These are phyloP conservation scores for Fraxinus anomala DNA, from an alignment of 257 asterid species.

Conservation along the genomic window DNA sequence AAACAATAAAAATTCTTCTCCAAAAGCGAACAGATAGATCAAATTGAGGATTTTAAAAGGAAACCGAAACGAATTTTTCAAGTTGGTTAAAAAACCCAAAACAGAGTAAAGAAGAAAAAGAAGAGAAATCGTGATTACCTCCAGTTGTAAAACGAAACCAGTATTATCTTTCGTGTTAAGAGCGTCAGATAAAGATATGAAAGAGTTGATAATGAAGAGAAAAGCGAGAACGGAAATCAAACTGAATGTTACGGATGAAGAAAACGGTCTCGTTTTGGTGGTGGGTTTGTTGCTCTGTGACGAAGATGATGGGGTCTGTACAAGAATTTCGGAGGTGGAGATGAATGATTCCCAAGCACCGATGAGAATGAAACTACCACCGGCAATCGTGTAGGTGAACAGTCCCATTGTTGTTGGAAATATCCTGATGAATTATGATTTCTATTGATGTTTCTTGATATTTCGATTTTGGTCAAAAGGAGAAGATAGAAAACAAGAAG, in stretches of 20 bases:
- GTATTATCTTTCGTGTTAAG: slow-evolving; percentile 48
- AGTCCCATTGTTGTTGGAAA: slow-evolving; percentile 55
- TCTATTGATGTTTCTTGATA: not conserved
- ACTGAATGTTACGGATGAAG: slow-evolving; percentile 56
- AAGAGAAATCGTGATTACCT: slow-evolving; percentile 58
- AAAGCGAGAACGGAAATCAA: slow-evolving; percentile 56
- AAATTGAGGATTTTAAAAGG: slow-evolving; percentile 53
- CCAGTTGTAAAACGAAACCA: slow-evolving; percentile 73
- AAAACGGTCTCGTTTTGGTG: slow-evolving; percentile 27
- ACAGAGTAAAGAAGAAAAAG: slow-evolving; percentile 65
- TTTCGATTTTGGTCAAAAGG: not conserved
- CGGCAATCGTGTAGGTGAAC: slow-evolving; percentile 71
- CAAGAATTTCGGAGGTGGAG: slow-evolving; percentile 40
- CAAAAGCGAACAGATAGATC: slow-evolving; percentile 71
- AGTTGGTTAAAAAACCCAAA: slow-evolving; percentile 54
- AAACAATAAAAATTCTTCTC: slow-evolving; percentile 73
- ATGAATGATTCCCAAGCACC: slow-evolving; percentile 74
- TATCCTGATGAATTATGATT: not conserved
- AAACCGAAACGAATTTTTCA: slow-evolving; percentile 37
- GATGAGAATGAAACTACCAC: slow-evolving; percentile 62
- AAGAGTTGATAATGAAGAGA: slow-evolving; percentile 57
- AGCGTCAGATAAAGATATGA: slow-evolving; percentile 73
- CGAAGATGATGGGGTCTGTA: slow-evolving; percentile 24
- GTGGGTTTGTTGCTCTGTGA: slow-evolving; percentile 15
- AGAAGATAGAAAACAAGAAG: not conserved